Evolutionary conservation across 176 grass and related monocot species (phyloP), one percentile per base, ranked within the genome.

Genomic region (Paspalum notatum): DNA sequence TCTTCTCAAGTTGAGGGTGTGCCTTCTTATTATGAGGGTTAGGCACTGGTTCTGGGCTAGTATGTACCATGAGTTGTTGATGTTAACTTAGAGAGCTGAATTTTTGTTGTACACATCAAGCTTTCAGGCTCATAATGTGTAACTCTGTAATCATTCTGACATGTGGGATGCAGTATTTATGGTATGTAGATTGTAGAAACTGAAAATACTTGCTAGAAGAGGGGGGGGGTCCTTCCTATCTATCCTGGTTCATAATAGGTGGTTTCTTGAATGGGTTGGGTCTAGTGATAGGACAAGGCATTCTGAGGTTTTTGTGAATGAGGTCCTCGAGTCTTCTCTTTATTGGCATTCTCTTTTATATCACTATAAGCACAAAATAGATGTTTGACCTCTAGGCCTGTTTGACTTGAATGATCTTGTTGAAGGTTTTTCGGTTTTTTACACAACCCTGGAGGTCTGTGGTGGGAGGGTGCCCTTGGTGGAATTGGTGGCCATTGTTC

Each of bases 391-490:
- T 85, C 66, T 55, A 82, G 90, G 50, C 69, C 75, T 90, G 55
- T 90, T 91, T 99, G 89, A 99, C 93, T 91, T 90, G 69, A 91
- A 89, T 91, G 88, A 93, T 99, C 86, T 99, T 99, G 96, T 97
- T 97, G 94, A 97, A 97, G 87, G 91, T 99, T 99, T 90, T 88
- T 88, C 83, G 86, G 86, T 89, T 94, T 94, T 97, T 92, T 88
- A 85, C 91, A 76, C 91, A 93, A 91, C 74, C 84, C 80, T 84
- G 92, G 81, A 94, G 92, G 80, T 94, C 79, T 94, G 80, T 91
- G 92, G 84, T 99, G 97, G 88, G 90, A 89, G 97, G 93, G 93
- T 94, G 86, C 86, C 89, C 86, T 89, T 87, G 92, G 78, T 94
- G 92, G 89, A 94, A 78, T 86, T 86, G 96, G 90, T 95, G 92